These are phyloP conservation scores for Colletotrichum camelliae DNA, from an alignment of 2,329 filamentous ascomycete genomes.

Conservation along the genomic window DNA sequence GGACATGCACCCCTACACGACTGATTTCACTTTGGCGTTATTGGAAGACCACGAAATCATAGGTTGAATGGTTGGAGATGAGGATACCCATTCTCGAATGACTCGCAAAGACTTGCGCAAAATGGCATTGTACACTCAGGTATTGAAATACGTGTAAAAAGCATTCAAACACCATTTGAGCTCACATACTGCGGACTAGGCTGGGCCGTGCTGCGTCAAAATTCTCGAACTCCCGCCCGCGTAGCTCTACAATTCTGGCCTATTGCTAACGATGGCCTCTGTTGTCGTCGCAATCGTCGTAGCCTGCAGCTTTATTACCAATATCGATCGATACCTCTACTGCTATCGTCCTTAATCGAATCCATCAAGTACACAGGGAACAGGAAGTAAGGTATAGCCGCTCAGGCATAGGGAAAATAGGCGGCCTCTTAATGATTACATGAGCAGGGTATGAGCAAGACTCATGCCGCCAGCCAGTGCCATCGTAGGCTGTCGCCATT, in stretches of 20 bases:
- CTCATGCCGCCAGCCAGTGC: background rate
- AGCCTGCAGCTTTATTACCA: too few species aligned
- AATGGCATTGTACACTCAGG: background rate
- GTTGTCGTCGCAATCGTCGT: too few species aligned
- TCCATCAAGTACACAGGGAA: background rate
- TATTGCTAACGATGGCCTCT: background rate
- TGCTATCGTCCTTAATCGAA: background rate
- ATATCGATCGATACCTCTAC: background rate
- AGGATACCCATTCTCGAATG: constrained; percentile 4
- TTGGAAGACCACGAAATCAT: background rate
- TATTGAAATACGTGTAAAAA: background rate
- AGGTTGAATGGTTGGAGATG: background rate
- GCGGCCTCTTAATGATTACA: background rate
- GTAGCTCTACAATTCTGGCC: background rate
- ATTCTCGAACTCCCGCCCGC: background rate
- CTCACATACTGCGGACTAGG: background rate
- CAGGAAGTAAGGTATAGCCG: background rate
- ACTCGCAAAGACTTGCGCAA: background rate
- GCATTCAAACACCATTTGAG: background rate
- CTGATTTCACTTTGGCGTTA: background rate
- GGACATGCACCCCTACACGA: background rate
- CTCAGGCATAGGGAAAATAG: background rate
- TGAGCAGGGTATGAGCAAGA: background rate
- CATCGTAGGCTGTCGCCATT: background rate
- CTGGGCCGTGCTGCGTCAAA: background rate